Evolutionary conservation across 176 grass and related monocot genomes (phyloP), one percentile per base, ranked within the genome.

Genomic region (Saccharum spontaneum): DNA sequence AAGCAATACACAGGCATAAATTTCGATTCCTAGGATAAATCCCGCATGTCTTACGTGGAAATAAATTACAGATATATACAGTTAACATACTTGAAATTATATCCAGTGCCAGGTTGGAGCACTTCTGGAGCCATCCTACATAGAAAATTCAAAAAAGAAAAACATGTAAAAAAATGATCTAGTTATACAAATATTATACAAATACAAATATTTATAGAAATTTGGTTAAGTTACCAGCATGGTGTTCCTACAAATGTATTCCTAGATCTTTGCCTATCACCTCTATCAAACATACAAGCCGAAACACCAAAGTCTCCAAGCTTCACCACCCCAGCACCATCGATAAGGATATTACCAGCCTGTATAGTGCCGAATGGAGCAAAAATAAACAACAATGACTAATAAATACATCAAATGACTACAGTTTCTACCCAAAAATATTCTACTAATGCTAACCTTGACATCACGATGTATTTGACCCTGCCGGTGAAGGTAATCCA

Each of bases 41-140:
- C 77, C 23, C 76, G 0, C 40, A 76, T 48, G 48, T 39, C 17
- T 70, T 76, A 48, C 6, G 3, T 4, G 17, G 11, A 49, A 67
- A 54, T 75, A 61, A 60, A 79, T 20, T 82, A 38, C 18, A 65
- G 66, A 71, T 33, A 78, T 82, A 64, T 26, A 65, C 7, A 85
- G 67, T 3, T 69, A 85, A 92, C 93, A 87, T 96, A 99, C 97
- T 99, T 99, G 86, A 99, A 99, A 87, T 99, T 87, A 77, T 99
- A 99, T 86, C 97, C 97, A 82, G 87, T 82, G 44, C 94, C 97
- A 77, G 97, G 97, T 60, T 99, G 97, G 54, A 99, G 88, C 37
- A 99, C 97, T 88, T 99, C 97, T 65, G 97, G 97, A 66, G 97
- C 97, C 97, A 99, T 99, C 97, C 97, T 99, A 92, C 20, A 84